Evolutionary conservation across 176 grass and related monocot species (phyloP).

Genomic region (Triticum timopheevii): DNA sequence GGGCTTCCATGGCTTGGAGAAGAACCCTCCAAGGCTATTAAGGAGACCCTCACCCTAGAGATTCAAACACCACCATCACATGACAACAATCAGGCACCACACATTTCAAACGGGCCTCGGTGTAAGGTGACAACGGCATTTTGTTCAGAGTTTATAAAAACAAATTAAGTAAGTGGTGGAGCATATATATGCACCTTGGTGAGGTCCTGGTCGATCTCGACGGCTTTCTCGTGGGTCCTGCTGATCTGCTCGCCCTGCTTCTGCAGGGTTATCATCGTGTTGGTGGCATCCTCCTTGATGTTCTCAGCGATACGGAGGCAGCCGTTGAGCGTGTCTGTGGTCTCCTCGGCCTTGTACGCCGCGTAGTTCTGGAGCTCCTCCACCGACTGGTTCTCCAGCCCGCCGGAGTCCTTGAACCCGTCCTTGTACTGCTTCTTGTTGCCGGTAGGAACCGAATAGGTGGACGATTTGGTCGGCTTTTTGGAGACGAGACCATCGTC

Average conservation of each 20-base stretch:
- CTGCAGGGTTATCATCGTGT: slow-evolving; percentile 55
- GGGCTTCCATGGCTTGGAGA: slow-evolving; percentile 76
- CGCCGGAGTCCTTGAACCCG: slow-evolving; percentile 42
- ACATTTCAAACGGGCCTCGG: neutral
- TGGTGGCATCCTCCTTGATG: slow-evolving; percentile 53
- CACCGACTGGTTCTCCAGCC: slow-evolving; percentile 64
- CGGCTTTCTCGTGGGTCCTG: slow-evolving; percentile 53
- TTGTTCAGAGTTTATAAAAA: neutral
- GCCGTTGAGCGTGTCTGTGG: slow-evolving; percentile 44
- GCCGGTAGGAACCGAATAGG: slow-evolving; percentile 31
- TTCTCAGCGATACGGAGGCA: slow-evolving; percentile 69
- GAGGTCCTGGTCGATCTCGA: slow-evolving; percentile 64
- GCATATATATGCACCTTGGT: slow-evolving; percentile 22
- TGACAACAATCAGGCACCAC: neutral
- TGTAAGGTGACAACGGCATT: neutral
- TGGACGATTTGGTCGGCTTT: slow-evolving; percentile 13
- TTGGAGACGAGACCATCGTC: slow-evolving; percentile 12
- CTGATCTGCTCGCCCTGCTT: slow-evolving; percentile 63
- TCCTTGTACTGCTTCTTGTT: slow-evolving; percentile 48
- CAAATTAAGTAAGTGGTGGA: neutral
- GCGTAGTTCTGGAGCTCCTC: slow-evolving; percentile 65
- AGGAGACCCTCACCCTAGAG: slow-evolving; percentile 48
- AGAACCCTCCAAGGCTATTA: slow-evolving; percentile 63
- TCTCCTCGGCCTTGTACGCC: slow-evolving; percentile 70
- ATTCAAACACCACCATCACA: neutral